Conservation (phyloP, 345 rosid species). For the Arabis alpina region DNA sequence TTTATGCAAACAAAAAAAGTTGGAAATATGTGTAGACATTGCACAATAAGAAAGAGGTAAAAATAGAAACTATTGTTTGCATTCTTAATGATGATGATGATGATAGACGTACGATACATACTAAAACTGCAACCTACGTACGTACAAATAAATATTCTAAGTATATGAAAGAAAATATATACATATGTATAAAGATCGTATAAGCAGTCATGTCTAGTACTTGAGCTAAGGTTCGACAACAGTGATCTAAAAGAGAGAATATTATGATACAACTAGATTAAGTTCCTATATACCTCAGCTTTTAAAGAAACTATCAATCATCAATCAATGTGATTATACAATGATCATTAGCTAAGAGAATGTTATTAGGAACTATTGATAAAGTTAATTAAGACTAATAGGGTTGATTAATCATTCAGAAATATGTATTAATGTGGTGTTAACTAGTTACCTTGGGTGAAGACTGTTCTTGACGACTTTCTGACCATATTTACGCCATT, state of each 20-base stretch:
- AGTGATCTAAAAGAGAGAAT: slow-evolving; percentile 25
- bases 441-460: slow-evolving; percentile 76
- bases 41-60: slow-evolving; percentile 13
- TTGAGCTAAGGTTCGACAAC: slow-evolving; percentile 24
- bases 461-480: slow-evolving; percentile 98
- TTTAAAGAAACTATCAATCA: slow-evolving; percentile 26
- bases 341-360: background rate
- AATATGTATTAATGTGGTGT: background rate
- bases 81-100: slow-evolving; percentile 30
- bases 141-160: background rate
- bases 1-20: background rate
- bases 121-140: slow-evolving; percentile 29
- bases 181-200: slow-evolving; percentile 4
- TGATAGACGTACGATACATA: slow-evolving; percentile 27
- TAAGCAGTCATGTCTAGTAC: slow-evolving; percentile 37
- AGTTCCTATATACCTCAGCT: slow-evolving; percentile 27
- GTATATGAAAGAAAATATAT: slow-evolving; percentile 1
- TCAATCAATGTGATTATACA: slow-evolving; percentile 19
- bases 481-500: slow-evolving; percentile 99
- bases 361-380: slow-evolving; percentile 12
- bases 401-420: slow-evolving; percentile 9
- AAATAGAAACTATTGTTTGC: slow-evolving; percentile 15
- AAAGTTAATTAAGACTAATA: slow-evolving; percentile 18
- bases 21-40: slow-evolving; percentile 35
- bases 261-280: slow-evolving; percentile 16